Conservation (phyloP, 2,329 filamentous ascomycete species). For the Akanthomyces uredinophilus region DNA sequence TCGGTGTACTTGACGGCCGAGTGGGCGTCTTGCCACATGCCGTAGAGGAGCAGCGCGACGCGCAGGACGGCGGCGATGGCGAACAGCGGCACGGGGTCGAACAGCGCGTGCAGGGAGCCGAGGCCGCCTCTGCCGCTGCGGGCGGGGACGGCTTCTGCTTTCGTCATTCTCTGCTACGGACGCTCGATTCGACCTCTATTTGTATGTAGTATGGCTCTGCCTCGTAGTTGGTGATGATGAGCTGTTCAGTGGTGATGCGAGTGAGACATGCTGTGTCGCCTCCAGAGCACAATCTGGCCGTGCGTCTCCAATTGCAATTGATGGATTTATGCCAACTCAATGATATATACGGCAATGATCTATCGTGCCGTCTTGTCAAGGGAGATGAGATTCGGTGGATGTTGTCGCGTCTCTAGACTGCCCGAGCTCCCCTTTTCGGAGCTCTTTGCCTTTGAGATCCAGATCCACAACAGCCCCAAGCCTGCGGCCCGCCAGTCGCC, state of each 20-base stretch:
- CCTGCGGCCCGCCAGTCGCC: neutral
- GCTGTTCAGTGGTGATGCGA: neutral
- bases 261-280: neutral
- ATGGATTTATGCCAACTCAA: neutral
- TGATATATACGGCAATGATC: neutral
- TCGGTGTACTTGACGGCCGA: conserved; percentile 96
- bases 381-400: neutral
- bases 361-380: no score
- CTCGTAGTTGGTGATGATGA: neutral
- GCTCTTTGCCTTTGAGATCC: neutral
- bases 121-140: conserved; percentile 6
- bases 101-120: conserved; percentile 21
- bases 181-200: neutral
- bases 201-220: neutral
- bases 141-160: neutral
- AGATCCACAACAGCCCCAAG: conserved; percentile 4
- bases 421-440: conserved; percentile 6
- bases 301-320: neutral
- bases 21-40: conserved; percentile 85
- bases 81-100: conserved; percentile 46
- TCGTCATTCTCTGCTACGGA: neutral
- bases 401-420: neutral
- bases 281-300: neutral
- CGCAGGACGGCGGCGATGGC: conserved; percentile 60
- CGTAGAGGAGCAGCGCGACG: conserved; percentile 72